A percentile compares a stretch with the other conserved stretches of the same genome.
Evolutionary conservation across 2,329 filamentous ascomycete genomes (phyloP).

Genomic region (Colletotrichum shisoi): DNA sequence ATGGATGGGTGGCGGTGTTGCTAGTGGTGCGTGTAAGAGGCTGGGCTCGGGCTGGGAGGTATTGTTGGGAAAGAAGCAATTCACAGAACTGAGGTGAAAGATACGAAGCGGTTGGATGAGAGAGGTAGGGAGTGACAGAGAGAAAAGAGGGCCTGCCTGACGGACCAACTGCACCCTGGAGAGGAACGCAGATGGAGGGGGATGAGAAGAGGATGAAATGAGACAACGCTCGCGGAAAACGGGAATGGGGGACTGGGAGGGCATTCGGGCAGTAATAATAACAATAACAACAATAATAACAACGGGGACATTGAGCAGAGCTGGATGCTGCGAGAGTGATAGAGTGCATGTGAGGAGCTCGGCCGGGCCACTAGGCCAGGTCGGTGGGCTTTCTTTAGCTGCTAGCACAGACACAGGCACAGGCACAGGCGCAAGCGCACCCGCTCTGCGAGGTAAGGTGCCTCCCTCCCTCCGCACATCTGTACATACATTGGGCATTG

Average conservation of each 20-base stretch:
- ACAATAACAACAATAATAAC: constrained; percentile 31
- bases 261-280: constrained; percentile 36
- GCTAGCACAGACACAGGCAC: constrained; percentile 18
- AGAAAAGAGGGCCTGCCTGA: constrained; percentile 35
- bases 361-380: constrained; percentile 25
- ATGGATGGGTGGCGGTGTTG: neutral
- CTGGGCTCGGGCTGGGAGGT: neutral
- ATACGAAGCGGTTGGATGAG: neutral
- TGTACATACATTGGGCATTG: neutral
- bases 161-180: constrained; percentile 8
- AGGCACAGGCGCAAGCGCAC: constrained; percentile 23
- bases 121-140: neutral
- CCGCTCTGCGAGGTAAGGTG: constrained; percentile 1
- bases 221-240: constrained; percentile 15
- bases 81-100: constrained; percentile 18
- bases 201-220: constrained; percentile 7
- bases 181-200: constrained; percentile 6
- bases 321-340: neutral
- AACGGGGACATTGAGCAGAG: neutral
- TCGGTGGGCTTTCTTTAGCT: constrained; percentile 16
- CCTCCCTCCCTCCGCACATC: too few species aligned
- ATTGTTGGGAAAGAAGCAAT: constrained; percentile 29
- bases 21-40: neutral
- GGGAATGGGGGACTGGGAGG: constrained; percentile 11
- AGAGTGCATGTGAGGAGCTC: constrained; percentile 28